A percentile compares a stretch with the other conserved stretches of the same genome.
phyloP scores from a whole-genome alignment of 2,329 filamentous ascomycete species.

The Hypoxylon sp. region DNA sequence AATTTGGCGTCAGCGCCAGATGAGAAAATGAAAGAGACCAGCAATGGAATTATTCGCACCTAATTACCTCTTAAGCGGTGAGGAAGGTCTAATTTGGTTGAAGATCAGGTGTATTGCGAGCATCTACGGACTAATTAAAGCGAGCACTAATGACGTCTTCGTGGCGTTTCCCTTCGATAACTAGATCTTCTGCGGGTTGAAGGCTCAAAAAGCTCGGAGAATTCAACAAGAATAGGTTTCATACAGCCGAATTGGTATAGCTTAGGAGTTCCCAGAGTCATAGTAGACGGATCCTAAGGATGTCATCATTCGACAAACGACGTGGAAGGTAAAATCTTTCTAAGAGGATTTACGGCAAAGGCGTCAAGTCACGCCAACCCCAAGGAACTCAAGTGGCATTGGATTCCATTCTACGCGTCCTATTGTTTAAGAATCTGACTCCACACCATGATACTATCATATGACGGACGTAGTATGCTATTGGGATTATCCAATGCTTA shows the following conservation, averaged over 20 bases:
- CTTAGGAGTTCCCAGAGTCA: not conserved
- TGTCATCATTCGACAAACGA: not conserved
- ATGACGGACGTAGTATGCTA: constrained; percentile 1
- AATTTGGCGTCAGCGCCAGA: not conserved
- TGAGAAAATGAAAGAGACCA: not conserved
- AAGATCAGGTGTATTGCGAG: not conserved
- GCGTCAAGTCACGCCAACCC: not conserved
- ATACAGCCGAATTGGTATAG: not conserved
- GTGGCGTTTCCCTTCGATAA: not conserved
- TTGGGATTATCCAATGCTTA: constrained; percentile 7
- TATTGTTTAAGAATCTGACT: constrained; percentile 14
- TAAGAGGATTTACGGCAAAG: constrained; percentile 1
- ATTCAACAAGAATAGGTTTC: not conserved
- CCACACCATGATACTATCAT: not conserved
- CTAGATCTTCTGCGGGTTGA: not conserved
- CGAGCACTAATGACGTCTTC: not conserved
- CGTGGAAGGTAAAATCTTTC: constrained; percentile 11
- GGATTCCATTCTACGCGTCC: constrained; percentile 13
- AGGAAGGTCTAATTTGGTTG: not conserved
- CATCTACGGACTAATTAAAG: not conserved
- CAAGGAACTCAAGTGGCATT: not conserved
- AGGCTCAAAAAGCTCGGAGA: not conserved
- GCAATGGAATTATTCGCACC: not conserved
- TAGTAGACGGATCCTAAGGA: not conserved
- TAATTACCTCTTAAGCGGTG: not conserved